Percentiles rank a stretch among this genome's conserved stretches.
These are phyloP conservation scores for Diplodia intermedia DNA, from an alignment of 2,329 filamentous ascomycete species.

Conservation along the genomic window DNA sequence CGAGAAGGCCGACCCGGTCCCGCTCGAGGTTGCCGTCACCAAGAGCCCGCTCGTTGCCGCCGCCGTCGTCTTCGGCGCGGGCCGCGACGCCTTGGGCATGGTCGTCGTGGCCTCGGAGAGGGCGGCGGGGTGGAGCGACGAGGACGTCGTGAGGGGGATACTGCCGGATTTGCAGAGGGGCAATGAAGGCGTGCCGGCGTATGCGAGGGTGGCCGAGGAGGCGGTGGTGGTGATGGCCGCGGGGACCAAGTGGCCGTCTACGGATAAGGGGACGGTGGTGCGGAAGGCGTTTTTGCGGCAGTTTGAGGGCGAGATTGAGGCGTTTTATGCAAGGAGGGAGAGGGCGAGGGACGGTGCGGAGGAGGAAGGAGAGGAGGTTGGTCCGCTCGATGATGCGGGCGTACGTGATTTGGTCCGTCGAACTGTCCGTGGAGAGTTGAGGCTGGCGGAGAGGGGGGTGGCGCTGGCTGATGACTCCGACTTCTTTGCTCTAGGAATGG, in stretches of 20 bases:
- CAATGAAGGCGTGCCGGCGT: slow-evolving; percentile 13
- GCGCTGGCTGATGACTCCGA: slow-evolving; percentile 59
- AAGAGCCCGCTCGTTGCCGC: slow-evolving; percentile 54
- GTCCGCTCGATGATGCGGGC: slow-evolving; percentile 33
- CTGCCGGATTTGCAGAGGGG: slow-evolving; percentile 12
- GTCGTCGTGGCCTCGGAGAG: neutral
- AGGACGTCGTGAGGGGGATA: neutral
- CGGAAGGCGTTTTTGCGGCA: slow-evolving; percentile 57
- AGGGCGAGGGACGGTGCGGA: slow-evolving; percentile 28
- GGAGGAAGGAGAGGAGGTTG: no score
- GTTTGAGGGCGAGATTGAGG: slow-evolving; percentile 55
- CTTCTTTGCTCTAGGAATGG: slow-evolving; percentile 65
- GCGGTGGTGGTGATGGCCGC: slow-evolving; percentile 5
- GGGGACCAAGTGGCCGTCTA: slow-evolving; percentile 2
- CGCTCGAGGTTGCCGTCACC: slow-evolving; percentile 17
- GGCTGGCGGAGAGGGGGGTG: slow-evolving; percentile 43
- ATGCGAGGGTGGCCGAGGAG: slow-evolving; percentile 4
- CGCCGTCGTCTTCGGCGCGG: slow-evolving; percentile 62
- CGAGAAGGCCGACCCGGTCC: slow-evolving; percentile 25
- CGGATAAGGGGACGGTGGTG: slow-evolving; percentile 57
- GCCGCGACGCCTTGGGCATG: slow-evolving; percentile 17
- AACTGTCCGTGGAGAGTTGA: slow-evolving; percentile 15
- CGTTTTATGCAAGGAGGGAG: slow-evolving; percentile 45
- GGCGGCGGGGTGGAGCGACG: neutral
- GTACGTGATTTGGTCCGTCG: slow-evolving; percentile 17